Percentiles rank a stretch among this genome's conserved stretches.
These are phyloP conservation scores for Aurinia saxatilis DNA, from an alignment of 345 rosid species.

Conservation along the genomic window DNA sequence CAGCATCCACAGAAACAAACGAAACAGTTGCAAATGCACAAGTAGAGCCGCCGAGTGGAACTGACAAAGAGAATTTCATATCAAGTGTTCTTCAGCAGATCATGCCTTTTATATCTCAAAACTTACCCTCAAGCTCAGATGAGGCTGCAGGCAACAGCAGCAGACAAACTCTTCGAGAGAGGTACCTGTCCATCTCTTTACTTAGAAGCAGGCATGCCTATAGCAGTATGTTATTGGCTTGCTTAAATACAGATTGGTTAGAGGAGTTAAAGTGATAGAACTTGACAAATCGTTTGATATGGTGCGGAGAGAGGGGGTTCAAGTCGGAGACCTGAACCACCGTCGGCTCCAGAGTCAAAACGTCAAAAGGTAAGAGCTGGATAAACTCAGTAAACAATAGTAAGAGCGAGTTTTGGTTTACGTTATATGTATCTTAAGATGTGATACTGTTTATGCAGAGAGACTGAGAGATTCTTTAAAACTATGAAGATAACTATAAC, in stretches of 20 bases:
- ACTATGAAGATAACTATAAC: too few species aligned
- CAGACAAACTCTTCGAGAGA: conserved; percentile 28
- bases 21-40: conserved; percentile 21
- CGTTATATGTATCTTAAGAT: neutral
- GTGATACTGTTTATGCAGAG: conserved; percentile 19
- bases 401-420: neutral
- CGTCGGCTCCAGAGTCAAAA: conserved; percentile 26
- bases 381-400: neutral
- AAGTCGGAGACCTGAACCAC: conserved; percentile 12
- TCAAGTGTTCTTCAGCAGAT: conserved; percentile 47
- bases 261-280: too few species aligned
- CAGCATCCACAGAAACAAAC: conserved; percentile 20
- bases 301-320: conserved; percentile 14
- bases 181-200: too few species aligned
- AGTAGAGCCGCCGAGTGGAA: conserved; percentile 23
- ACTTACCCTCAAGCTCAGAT: conserved; percentile 17
- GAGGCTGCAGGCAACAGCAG: conserved; percentile 8
- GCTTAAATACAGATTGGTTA: too few species aligned
- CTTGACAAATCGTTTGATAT: too few species aligned
- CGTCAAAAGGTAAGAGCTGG: conserved; percentile 32
- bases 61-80: conserved; percentile 38
- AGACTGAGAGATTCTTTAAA: conserved; percentile 20
- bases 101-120: conserved; percentile 42
- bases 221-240: neutral
- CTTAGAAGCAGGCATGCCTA: too few species aligned